phyloP scores from a whole-genome alignment of 2,329 filamentous ascomycete genomes.

The Diaporthe citriasiana region DNA sequence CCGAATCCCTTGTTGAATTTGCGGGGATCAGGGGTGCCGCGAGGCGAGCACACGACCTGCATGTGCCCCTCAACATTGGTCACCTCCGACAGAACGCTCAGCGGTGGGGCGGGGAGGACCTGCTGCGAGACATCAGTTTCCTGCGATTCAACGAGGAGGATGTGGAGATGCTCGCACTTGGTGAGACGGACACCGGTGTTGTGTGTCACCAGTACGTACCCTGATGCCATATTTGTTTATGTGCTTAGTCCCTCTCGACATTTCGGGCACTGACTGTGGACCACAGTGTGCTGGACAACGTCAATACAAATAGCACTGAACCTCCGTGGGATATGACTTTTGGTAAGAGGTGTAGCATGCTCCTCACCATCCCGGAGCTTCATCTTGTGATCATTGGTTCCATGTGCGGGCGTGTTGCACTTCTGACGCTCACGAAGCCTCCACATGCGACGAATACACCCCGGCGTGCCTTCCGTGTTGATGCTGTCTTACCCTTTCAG shows the following conservation, averaged over 20 bases:
- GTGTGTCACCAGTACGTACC: constrained; percentile 47
- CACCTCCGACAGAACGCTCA: constrained; percentile 31
- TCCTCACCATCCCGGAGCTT: constrained; percentile 76
- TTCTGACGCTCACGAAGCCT: constrained; percentile 71
- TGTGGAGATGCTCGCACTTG: constrained; percentile 61
- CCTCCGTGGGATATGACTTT: constrained; percentile 51
- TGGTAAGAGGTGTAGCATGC: constrained; percentile 72
- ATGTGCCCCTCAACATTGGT: constrained; percentile 8
- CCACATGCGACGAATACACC: constrained; percentile 48
- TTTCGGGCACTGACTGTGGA: not conserved
- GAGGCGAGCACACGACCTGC: constrained; percentile 16
- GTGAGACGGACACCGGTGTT: constrained; percentile 44
- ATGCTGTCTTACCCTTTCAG: constrained; percentile 64
- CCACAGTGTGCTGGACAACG: constrained; percentile 49
- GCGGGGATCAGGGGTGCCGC: not conserved
- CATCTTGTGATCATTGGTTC: constrained; percentile 78
- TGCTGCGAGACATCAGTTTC: constrained; percentile 48
- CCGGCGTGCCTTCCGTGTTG: constrained; percentile 65
- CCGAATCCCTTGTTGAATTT: constrained; percentile 3
- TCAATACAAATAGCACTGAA: constrained; percentile 46
- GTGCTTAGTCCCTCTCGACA: not conserved
- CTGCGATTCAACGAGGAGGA: constrained; percentile 65
- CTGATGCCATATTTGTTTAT: not conserved
- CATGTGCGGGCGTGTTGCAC: constrained; percentile 74
- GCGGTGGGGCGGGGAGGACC: constrained; percentile 8